Evolutionary conservation across 2,329 filamentous ascomycete genomes (phyloP).

Genomic region (Trichoderma semiorbis): DNA sequence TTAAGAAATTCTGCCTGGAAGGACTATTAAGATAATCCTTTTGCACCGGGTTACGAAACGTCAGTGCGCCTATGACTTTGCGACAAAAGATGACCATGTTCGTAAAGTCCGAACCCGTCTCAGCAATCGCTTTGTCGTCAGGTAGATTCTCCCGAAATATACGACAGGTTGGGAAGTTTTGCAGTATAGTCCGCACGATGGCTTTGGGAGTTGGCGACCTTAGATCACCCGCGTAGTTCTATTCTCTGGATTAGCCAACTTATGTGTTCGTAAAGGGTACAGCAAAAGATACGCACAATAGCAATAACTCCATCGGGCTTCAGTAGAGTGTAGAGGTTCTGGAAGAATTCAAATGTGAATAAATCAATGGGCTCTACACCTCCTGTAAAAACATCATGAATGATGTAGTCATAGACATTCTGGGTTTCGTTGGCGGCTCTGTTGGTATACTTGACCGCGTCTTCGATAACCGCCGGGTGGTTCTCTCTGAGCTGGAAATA

Average conservation of each 20-base stretch:
- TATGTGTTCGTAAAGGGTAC: background rate
- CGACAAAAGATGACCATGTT: conserved; percentile 97
- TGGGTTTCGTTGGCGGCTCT: conserved; percentile 40
- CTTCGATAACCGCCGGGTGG: conserved; percentile 74
- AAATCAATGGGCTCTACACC: conserved; percentile 85
- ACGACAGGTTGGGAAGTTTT: conserved; percentile 84
- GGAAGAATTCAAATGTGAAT: conserved; percentile 83
- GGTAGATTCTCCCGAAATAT: conserved; percentile 77
- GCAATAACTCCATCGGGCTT: conserved; percentile 79
- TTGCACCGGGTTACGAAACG: conserved; percentile 63
- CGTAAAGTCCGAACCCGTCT: conserved; percentile 67
- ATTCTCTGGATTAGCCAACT: conserved; percentile 20
- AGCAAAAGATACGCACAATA: conserved; percentile 58
- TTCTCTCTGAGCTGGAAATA: conserved; percentile 79
- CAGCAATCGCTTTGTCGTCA: conserved; percentile 45
- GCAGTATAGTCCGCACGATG: conserved; percentile 75
- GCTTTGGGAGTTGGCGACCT: conserved; percentile 70
- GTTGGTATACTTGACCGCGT: conserved; percentile 70
- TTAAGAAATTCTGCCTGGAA: conserved; percentile 65
- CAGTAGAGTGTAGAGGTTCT: conserved; percentile 66
- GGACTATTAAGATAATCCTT: conserved; percentile 70
- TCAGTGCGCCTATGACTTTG: conserved; percentile 53
- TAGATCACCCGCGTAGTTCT: conserved; percentile 96
- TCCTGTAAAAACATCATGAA: conserved; percentile 97
- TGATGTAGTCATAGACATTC: conserved; percentile 77